Percentiles rank a stretch among this genome's conserved stretches.
phyloP scores from a whole-genome alignment of 352 stramenopile genomes.

The Globisporangium parvum region DNA sequence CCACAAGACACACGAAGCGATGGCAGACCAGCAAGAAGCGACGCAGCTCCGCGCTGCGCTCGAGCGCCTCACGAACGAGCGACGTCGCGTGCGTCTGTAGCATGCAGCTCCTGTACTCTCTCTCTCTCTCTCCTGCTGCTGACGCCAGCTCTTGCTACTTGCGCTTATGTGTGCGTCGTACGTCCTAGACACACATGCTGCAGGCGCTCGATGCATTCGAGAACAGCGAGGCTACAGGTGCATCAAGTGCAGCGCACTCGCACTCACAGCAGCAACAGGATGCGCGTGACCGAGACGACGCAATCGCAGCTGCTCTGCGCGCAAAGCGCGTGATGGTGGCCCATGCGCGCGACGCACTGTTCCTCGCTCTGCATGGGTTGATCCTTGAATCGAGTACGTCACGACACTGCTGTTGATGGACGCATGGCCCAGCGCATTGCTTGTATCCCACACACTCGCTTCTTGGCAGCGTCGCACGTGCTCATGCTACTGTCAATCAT shows the following conservation, averaged over 20 bases:
- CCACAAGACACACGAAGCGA: neutral
- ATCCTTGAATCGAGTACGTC: constrained; percentile 58
- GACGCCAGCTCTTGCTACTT: neutral
- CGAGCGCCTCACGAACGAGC: constrained; percentile 17
- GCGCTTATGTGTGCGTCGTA: neutral
- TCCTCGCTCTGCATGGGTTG: constrained; percentile 63
- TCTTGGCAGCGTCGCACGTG: constrained; percentile 1
- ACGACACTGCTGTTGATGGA: neutral
- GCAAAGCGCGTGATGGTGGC: constrained; percentile 40
- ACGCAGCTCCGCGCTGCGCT: constrained; percentile 33
- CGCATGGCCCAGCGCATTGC: neutral
- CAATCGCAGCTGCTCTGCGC: constrained; percentile 32
- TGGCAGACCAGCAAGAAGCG: constrained; percentile 19
- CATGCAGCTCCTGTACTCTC: neutral
- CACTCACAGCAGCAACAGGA: constrained; percentile 5
- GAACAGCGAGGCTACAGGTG: constrained; percentile 6
- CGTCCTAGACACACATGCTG: constrained; percentile 60
- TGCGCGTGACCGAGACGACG: constrained; percentile 33
- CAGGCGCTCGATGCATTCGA: constrained; percentile 47
- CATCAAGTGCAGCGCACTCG: constrained; percentile 7
- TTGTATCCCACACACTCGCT: neutral
- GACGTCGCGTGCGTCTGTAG: constrained; percentile 27
- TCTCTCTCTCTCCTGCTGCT: neutral
- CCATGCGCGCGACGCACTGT: constrained; percentile 52
- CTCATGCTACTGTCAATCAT: neutral